A percentile compares a stretch with the other conserved stretches of the same genome.
Conservation (phyloP, 192 early-diverging fungal species). For the Coemansia sp. region DNA sequence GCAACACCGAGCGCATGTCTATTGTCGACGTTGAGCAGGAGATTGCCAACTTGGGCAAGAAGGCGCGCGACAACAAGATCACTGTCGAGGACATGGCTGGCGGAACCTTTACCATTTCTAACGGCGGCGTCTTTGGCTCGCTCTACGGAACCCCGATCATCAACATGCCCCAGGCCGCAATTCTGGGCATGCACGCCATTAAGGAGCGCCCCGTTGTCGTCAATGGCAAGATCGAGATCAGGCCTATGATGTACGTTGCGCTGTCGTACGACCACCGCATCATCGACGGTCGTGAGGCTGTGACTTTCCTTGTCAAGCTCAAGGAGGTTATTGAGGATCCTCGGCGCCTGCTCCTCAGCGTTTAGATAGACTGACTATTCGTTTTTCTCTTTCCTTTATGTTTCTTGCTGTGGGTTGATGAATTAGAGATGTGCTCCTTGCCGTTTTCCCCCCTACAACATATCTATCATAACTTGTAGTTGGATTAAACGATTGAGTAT, state of each 20-base stretch:
- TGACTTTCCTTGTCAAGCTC: constrained; percentile 95
- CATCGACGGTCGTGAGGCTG: constrained; percentile 98
- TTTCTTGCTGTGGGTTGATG: neutral
- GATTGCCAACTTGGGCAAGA: constrained; percentile 80
- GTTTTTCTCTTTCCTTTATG: neutral
- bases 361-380: constrained; percentile 56
- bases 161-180: constrained; percentile 95
- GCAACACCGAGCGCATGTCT: constrained; percentile 84
- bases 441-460: neutral
- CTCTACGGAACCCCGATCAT: constrained; percentile 97
- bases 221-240: constrained; percentile 87
- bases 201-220: constrained; percentile 96
- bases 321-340: constrained; percentile 98
- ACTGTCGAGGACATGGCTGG: constrained; percentile 97
- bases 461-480: neutral
- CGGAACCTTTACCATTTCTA: constrained; percentile 99
- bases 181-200: constrained; percentile 97
- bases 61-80: constrained; percentile 94
- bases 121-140: constrained; percentile 98
- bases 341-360: constrained; percentile 80
- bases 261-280: constrained; percentile 98
- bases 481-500: too few species aligned
- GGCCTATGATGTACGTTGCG: constrained; percentile 97
- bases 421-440: neutral
- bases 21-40: constrained; percentile 91